phyloP scores from a whole-genome alignment of 805 yeast species.

The Wickerhamiella sergipiensis region DNA sequence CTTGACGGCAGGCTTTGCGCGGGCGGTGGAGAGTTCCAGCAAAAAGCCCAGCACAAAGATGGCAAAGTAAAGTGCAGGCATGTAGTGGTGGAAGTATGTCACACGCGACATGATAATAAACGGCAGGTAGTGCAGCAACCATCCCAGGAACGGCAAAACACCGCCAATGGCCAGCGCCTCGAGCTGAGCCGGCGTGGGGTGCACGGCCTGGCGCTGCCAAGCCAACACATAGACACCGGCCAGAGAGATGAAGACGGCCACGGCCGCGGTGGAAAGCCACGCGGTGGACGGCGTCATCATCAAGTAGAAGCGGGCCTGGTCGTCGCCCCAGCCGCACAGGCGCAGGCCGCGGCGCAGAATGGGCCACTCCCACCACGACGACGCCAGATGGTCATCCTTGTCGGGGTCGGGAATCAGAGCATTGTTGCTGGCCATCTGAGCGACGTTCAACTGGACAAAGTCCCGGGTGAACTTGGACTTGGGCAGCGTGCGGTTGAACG shows the following conservation, averaged over 20 bases:
- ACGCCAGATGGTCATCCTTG: conserved; percentile 56
- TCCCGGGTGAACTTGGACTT: conserved; percentile 48
- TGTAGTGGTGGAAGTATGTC: conserved; percentile 89
- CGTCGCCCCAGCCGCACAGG: conserved; percentile 59
- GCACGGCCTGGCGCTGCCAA: conserved; percentile 60
- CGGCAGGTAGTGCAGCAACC: conserved; percentile 82
- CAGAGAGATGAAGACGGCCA: conserved; percentile 30
- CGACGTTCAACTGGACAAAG: conserved; percentile 56
- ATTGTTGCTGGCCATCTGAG: conserved; percentile 75
- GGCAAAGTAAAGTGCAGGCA: conserved; percentile 92
- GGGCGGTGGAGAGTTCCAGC: conserved; percentile 34
- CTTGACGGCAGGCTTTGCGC: conserved; percentile 18
- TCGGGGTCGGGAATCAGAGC: conserved; percentile 69
- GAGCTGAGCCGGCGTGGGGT: conserved; percentile 30
- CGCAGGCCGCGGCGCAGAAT: conserved; percentile 51
- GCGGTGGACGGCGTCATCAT: conserved; percentile 52
- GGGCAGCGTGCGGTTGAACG: conserved; percentile 30
- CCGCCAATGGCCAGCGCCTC: conserved; percentile 48
- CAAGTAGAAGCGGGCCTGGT: conserved; percentile 45
- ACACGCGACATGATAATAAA: conserved; percentile 92
- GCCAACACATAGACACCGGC: conserved; percentile 28
- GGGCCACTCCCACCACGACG: conserved; percentile 81
- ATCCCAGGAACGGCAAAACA: conserved; percentile 73
- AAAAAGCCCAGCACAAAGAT: conserved; percentile 58
- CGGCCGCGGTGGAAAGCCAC: conserved; percentile 36